Conservation (phyloP, 306 rosid genomes). For the Cicer bijugum region DNA sequence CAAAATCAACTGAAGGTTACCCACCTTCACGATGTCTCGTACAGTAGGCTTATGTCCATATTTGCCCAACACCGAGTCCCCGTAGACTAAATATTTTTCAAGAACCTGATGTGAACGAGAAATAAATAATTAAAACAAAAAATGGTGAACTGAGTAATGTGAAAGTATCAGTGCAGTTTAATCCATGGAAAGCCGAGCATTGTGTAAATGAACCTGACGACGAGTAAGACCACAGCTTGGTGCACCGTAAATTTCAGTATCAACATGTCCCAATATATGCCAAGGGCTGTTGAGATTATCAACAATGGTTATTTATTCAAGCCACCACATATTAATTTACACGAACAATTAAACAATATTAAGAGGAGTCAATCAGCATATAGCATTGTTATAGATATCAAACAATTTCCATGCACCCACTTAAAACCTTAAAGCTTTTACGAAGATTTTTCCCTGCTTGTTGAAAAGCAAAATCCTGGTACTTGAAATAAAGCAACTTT, state of each 20-base stretch:
- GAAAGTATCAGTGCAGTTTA: slow-evolving; percentile 35
- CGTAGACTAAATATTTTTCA: slow-evolving; percentile 78
- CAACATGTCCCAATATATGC: slow-evolving; percentile 85
- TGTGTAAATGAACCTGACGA: slow-evolving; percentile 78
- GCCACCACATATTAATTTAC: slow-evolving; percentile 16
- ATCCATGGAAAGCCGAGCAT: slow-evolving; percentile 44
- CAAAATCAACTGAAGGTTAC: slow-evolving; percentile 39
- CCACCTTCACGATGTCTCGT: slow-evolving; percentile 84
- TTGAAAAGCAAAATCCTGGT: slow-evolving; percentile 33
- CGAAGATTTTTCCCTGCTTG: slow-evolving; percentile 1
- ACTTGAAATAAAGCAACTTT: slow-evolving; percentile 25
- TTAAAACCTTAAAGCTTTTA: slow-evolving; percentile 6
- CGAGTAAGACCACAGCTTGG: slow-evolving; percentile 76
- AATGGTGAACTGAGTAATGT: slow-evolving; percentile 15
- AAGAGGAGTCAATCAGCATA: slow-evolving; percentile 35
- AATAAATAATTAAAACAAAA: slow-evolving; percentile 36
- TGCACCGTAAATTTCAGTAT: slow-evolving; percentile 76
- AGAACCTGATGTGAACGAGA: slow-evolving; percentile 58
- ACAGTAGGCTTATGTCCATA: slow-evolving; percentile 74
- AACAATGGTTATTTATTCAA: slow-evolving; percentile 43
- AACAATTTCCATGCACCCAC: slow-evolving; percentile 5
- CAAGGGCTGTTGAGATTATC: slow-evolving; percentile 72
- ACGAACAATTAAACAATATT: slow-evolving; percentile 23
- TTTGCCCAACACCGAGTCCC: slow-evolving; percentile 81
- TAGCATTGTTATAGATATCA: slow-evolving; percentile 8